Evolutionary conservation across 2,329 filamentous ascomycete genomes (phyloP), one percentile per base, ranked within the genome.

Genomic region (Monosporascus sp.): DNA sequence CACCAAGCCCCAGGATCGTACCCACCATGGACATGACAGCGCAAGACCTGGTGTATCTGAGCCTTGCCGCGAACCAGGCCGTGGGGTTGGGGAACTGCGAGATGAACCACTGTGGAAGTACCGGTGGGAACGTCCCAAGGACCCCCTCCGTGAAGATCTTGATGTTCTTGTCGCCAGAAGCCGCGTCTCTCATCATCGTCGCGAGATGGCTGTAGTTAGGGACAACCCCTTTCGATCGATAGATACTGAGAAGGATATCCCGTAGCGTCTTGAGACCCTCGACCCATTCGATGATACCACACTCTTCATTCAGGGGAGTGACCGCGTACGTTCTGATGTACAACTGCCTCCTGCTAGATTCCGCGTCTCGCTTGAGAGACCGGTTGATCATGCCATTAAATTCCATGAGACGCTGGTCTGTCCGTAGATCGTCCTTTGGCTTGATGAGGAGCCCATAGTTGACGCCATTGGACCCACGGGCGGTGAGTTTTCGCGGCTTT

Each of bases 1-100:
- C 94, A 40, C 94, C 94, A 0, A 99, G 78, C 0, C 88, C 94
- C 5, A 99, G 81, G 48, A 97, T 92, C 53, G 96, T 95, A 49
- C 94, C 94, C 5, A 96, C 91, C 83, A 99, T 99, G n/a, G 91
- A 96, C 92, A 99, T 99, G 60, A 99, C 94, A 11, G 95, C 94
- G 64, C 89, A 93, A 1, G 94, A 96, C 4, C 94, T 85, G 2
- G 94, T 95, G 72, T 97, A 99, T 47, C 86, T 84, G 45, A 97
- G 78, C 7, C 94, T 84, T 9, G 93, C 92, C 2, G 85, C 82
- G 70, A 99, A 95, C 94, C 94, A 99, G 1, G 87, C 80, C 14
- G 90, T 89, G 4, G 95, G 92, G 65, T 96, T 91, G 0, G 94
- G 91, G 67, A 97, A 99, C 62, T 91, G 91, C 62, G 96, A 89